Percentiles rank a stretch among this genome's conserved stretches.
phyloP scores from a whole-genome alignment of 495 filamentous ascomycete genomes.

The Schizothecium vesticola region DNA sequence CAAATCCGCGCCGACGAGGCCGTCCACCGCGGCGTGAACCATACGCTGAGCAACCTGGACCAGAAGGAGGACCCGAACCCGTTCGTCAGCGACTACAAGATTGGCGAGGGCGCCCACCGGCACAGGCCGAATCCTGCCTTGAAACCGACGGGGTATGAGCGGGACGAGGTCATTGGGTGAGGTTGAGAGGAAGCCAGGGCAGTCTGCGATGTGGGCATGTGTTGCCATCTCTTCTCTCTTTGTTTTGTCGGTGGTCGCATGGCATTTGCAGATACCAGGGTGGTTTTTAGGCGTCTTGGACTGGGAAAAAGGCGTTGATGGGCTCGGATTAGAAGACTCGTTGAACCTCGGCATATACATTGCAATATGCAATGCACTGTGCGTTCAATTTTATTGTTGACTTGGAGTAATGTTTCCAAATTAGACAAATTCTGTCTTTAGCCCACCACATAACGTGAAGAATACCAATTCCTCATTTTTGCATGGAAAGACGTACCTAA shows the following conservation, averaged over 20 bases:
- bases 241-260: background rate
- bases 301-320: background rate
- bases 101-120: constrained; percentile 29
- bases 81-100: constrained; percentile 71
- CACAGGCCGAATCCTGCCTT: constrained; percentile 58
- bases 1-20: constrained; percentile 87
- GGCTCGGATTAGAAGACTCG: background rate
- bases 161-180: constrained; percentile 67
- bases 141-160: constrained; percentile 72
- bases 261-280: background rate
- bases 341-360: background rate
- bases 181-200: background rate
- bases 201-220: background rate
- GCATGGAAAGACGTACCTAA: background rate
- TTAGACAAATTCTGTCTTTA: background rate
- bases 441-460: background rate
- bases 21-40: constrained; percentile 96
- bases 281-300: background rate
- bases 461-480: background rate
- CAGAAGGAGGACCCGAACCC: constrained; percentile 86
- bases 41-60: constrained; percentile 81
- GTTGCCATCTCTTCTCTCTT: background rate
- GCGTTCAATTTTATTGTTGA: no score
- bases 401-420: background rate
- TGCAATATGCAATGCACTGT: background rate